phyloP scores from a whole-genome alignment of 768 basidiomycete species.

The Termitomyces sp. region DNA sequence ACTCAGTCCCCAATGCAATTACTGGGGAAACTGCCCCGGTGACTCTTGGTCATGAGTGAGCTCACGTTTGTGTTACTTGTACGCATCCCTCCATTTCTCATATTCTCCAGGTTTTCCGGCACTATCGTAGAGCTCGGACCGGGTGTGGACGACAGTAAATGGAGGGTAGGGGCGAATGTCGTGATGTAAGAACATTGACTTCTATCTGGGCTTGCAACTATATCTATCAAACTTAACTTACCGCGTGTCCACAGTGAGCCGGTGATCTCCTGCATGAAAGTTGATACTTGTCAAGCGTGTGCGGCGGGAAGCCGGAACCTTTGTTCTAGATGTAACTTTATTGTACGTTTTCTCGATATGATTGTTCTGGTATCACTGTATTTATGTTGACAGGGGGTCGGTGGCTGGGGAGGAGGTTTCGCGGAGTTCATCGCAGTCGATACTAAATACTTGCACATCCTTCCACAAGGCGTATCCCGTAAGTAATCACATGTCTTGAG shows the following conservation, averaged over 20 bases:
- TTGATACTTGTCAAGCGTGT: slow-evolving; percentile 27
- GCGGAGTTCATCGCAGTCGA: slow-evolving; percentile 34
- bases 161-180: slow-evolving; percentile 28
- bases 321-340: slow-evolving; percentile 27
- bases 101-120: slow-evolving; percentile 23
- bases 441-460: slow-evolving; percentile 26
- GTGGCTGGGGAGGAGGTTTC: slow-evolving; percentile 37
- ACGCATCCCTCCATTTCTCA: not conserved
- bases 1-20: slow-evolving; percentile 25
- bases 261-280: slow-evolving; percentile 31
- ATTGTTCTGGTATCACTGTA: not conserved
- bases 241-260: slow-evolving; percentile 28
- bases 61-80: not conserved
- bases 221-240: not conserved
- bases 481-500: slow-evolving; percentile 7
- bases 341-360: slow-evolving; percentile 20
- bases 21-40: slow-evolving; percentile 35
- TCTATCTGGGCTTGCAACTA: not conserved
- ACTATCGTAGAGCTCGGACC: slow-evolving; percentile 28
- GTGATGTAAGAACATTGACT: slow-evolving; percentile 20
- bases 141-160: slow-evolving; percentile 26
- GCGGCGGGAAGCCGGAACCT: slow-evolving; percentile 25
- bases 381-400: slow-evolving; percentile 24
- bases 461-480: slow-evolving; percentile 34
- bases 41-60: slow-evolving; percentile 42